Evolutionary conservation across 2,329 filamentous ascomycete species (phyloP), one percentile per base, ranked within the genome.

Genomic region (Akanthomyces muscarius): DNA sequence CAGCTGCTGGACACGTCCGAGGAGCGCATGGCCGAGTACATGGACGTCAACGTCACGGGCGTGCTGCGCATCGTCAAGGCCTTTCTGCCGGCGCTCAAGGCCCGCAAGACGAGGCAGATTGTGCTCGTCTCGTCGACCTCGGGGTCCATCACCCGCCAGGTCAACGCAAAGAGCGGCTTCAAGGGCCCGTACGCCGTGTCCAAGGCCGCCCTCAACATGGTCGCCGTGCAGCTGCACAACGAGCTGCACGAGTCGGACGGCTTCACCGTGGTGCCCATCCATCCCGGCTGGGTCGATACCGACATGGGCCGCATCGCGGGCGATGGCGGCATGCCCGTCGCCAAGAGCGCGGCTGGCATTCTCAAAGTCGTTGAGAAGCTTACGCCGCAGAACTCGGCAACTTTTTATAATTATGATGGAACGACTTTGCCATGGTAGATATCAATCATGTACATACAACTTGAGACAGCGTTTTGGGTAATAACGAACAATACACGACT

Each of bases 161-260:
- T 56, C 56, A 41, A 44, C 57, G 54, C 41, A 8, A 50, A 16
- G 56, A 5, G 13, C 4, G 62, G 51, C 7, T 51, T 56, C 25
- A 11, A 13, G 2, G 56, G 61, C 1, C 62, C 56, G 5, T 64
- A 61, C n/a, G 62, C 62, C 21, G 62, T 61, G 11, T 53, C 57
- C 30, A 64, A 52, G 56, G 57, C 62, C 11, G 56, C 56, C 5
- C 54, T 64, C 42, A 60, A 64, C 56, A 61, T 61, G 62, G 23
- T 64, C 5, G 57, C 62, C 41, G 57, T 64, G 14, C 62, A 61
- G 62, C 62, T 64, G 23, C 62, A 64, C 44, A 60, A 64, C 13
- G 62, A 64, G 51, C 51, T 64, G 42, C 55, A 59, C 51, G 44
- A 30, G 18, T 41, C 50, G 8, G 56, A 61, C 28, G 62, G 62